Evolutionary conservation across 345 rosid species (phyloP), one percentile per base, ranked within the genome.

Genomic region (Linum lewisii): DNA sequence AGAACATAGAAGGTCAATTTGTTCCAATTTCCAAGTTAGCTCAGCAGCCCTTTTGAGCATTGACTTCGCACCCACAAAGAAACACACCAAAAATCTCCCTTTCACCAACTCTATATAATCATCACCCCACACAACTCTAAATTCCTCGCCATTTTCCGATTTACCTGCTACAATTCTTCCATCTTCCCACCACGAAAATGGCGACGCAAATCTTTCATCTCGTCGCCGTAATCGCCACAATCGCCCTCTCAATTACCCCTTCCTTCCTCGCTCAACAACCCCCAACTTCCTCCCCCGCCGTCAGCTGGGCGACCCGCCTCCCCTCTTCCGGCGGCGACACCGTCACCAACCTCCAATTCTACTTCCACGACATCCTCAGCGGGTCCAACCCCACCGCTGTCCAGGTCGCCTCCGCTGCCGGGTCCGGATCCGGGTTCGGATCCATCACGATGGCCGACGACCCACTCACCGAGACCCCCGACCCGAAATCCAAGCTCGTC

Each of bases 391-490:
- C 47, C 15, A 42, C 47, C 0, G 47, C 47, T 4, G 47, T 42
- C 47, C 47, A 42, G 47, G 47, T 42, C 47, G 47, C 47, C 18
- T 42, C 47, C 16, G 47, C 47, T 1, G 47, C 18, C 14, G 38
- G 38, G 0, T 34, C 38, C 38, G 47, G 47, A 42, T 42, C 47
- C 47, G 47, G 51, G 20, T 66, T 66, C 19, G 75, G 70, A 21
- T n/a, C 66, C 23, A 29, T 66, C 5, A 53, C 62, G 51, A 66
- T 62, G 67, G 75, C 66, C 0, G 75, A 66, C 25, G 75, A 66
- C 34, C 67, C 75, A 9, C 59, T 72, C 18, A 71, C 74, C 13
- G 60, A 65, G 58, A 59, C 63, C 10, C 62, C 74, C 6, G 74
- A 65, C 15, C 66, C 63, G 21, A 36, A 18, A 1, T 64, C 74